These are phyloP conservation scores for Posidonia oceanica DNA, from an alignment of 116 monocot genomes.

Conservation along the genomic window DNA sequence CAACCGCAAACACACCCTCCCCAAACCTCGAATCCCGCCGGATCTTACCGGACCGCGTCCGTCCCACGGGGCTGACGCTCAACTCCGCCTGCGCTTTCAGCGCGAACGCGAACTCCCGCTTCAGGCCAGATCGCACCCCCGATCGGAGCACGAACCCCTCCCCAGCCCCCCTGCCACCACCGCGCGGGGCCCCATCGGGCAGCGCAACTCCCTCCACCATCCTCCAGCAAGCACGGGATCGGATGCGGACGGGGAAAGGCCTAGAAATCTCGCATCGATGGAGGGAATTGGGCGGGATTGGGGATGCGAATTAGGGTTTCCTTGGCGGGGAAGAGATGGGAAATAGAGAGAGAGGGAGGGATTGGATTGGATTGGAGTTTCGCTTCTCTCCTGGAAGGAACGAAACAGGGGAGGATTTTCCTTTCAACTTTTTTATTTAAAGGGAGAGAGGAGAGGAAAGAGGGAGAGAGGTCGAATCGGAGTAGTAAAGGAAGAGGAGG, in stretches of 20 bases:
- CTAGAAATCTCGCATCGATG: neutral
- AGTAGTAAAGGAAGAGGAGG: no score
- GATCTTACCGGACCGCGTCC: slow-evolving; percentile 56
- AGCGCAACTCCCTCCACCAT: slow-evolving; percentile 1
- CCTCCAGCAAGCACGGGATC: neutral
- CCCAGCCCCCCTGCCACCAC: neutral
- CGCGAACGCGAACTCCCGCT: slow-evolving; percentile 89
- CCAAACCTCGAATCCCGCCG: neutral
- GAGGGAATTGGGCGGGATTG: neutral
- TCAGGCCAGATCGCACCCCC: slow-evolving; percentile 73
- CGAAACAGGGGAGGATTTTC: neutral
- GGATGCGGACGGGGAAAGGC: neutral
- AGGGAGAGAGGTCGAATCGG: no score
- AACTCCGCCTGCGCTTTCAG: slow-evolving; percentile 51
- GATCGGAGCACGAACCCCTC: slow-evolving; percentile 34
- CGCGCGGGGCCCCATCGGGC: neutral
- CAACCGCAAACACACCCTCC: neutral
- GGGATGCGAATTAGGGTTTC: slow-evolving; percentile 1
- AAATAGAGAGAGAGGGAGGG: neutral
- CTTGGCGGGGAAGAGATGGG: neutral
- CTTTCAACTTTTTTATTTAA: no score
- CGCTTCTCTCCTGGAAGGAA: neutral
- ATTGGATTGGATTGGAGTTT: no score
- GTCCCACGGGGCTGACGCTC: slow-evolving; percentile 22
- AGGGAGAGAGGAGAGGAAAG: no score